These are phyloP conservation scores for Shiraia sp. DNA, from an alignment of 2,329 filamentous ascomycete species.

Conservation along the genomic window DNA sequence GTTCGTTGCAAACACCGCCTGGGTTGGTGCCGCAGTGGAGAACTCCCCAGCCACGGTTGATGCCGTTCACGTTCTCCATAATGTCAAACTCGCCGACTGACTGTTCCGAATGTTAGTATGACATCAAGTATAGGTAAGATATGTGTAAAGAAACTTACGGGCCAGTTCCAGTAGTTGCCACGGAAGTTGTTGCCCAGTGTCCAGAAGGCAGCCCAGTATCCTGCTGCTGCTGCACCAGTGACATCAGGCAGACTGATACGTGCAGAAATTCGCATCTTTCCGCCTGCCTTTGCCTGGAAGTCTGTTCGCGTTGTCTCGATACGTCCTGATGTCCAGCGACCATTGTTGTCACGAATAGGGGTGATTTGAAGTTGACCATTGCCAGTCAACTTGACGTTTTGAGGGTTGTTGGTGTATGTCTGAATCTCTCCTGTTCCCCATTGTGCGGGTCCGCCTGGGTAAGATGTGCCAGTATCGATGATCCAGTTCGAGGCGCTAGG, in stretches of 20 bases:
- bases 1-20: constrained; percentile 7
- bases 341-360: background rate
- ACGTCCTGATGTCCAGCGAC: constrained; percentile 7
- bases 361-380: constrained; percentile 8
- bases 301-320: constrained; percentile 9
- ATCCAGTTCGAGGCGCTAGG: constrained; percentile 8
- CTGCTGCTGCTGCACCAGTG: constrained; percentile 2
- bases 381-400: constrained; percentile 7
- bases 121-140: too few relatives aligned
- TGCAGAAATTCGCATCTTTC: constrained; percentile 7
- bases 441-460: constrained; percentile 6
- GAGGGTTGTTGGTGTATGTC: constrained; percentile 5
- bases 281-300: constrained; percentile 5
- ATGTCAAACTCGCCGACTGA: constrained; percentile 8
- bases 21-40: constrained; percentile 7
- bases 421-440: constrained; percentile 10
- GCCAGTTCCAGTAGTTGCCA: constrained; percentile 7
- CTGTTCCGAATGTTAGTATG: constrained; percentile 5
- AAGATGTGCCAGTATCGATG: constrained; percentile 7
- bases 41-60: constrained; percentile 4
- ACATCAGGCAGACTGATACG: constrained; percentile 12
- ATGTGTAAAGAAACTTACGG: background rate
- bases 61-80: constrained; percentile 9
- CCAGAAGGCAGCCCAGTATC: constrained; percentile 13
- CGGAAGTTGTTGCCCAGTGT: constrained; percentile 8